Conservation (phyloP, 176 grass and related monocot species). For the Neostapfia colusana region DNA sequence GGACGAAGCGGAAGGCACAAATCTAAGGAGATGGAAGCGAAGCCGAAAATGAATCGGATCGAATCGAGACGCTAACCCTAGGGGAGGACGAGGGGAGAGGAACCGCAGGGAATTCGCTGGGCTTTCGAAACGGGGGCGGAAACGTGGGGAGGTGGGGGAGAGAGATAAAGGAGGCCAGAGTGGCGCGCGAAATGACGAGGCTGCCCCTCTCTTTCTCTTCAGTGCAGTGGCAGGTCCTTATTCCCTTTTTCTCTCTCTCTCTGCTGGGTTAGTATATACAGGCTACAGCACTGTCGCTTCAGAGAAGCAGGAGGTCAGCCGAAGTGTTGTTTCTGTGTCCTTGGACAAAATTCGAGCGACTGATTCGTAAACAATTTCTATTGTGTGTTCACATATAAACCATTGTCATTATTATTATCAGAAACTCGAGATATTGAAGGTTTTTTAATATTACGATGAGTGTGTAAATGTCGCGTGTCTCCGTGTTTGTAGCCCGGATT, state of each 20-base stretch:
- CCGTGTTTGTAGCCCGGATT: no score
- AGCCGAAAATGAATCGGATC: background rate
- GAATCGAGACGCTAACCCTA: conserved; percentile 53
- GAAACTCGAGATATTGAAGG: no score
- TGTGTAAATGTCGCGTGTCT: no score
- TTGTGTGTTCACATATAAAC: no score
- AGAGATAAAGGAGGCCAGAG: conserved; percentile 21
- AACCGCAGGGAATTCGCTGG: conserved; percentile 57
- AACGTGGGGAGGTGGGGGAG: conserved; percentile 36
- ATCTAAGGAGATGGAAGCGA: background rate
- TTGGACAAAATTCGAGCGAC: no score
- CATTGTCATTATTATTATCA: no score
- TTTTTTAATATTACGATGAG: no score
- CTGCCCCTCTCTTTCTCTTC: conserved; percentile 34
- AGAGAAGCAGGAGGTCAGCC: no score
- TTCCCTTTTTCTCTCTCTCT: background rate
- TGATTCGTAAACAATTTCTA: no score
- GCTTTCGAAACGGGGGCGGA: conserved; percentile 48
- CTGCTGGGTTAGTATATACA: no score
- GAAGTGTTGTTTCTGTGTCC: no score
- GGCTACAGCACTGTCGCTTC: no score
- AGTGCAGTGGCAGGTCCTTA: background rate
- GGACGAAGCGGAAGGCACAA: background rate
- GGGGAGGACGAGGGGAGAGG: conserved; percentile 46
- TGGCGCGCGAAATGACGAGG: conserved; percentile 23